Evolutionary conservation across 768 basidiomycete species (phyloP), one percentile per base, ranked within the genome.

Genomic region (Pleurotus ostreatus): DNA sequence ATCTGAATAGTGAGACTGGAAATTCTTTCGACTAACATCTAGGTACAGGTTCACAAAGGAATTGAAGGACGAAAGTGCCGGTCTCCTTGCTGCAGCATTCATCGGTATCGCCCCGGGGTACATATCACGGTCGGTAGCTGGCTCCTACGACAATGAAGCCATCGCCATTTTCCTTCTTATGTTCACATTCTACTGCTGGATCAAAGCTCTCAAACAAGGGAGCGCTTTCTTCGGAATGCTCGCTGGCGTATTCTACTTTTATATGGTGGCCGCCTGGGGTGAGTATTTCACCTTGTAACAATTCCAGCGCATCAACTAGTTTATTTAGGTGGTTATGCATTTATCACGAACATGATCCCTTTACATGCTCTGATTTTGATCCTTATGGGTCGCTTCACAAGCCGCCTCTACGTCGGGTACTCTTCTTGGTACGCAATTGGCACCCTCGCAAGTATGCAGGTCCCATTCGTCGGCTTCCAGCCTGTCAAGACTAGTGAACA

Each of bases 191-290:
- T 98, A 82, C 76, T 81, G 81, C 60, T 98, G 97, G 97, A 96
- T 99, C 70, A 92, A 90, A 64, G 95, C 97, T 22, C 77, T 98
- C 55, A 98, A 98, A 72, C 81, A 84, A 46, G 97, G 97, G 43
- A 96, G 93, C 58, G 94, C 93, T 1, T 82, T 96, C 58, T 97
- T 84, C 62, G 96, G 94, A 18, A 91, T 92, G 22, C 65, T 92
- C 40, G 87, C 97, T 45, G 97, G 95, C 15, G 74, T 98, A 2
- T 98, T 98, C 74, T 99, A 99, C 75, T 98, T 98, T 63, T 99
- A 98, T 81, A 99, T 99, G 97, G 97, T 99, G n/a, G 96, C 97
- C 52, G 97, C 97, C 26, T 99, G 97, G 97, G 97, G 96, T 89
- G 63, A 57, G 82, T 73, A 4, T 46, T 38, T 3, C 23, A 40